Conservation (phyloP, 176 grass and related monocot species). For the Aegilops sharonensis region DNA sequence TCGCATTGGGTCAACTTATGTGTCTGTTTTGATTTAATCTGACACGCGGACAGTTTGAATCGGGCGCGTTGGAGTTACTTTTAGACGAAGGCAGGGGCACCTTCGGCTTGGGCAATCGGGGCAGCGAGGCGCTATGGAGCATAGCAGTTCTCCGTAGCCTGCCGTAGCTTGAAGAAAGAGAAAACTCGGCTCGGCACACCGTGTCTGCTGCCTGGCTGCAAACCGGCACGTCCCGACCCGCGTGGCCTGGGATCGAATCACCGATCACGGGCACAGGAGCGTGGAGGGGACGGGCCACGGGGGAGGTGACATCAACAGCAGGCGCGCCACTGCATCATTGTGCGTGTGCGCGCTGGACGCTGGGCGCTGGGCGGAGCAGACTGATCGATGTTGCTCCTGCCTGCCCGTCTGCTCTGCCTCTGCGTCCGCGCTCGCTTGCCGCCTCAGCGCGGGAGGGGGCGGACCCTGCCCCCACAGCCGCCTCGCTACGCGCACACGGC, state of each 20-base stretch:
- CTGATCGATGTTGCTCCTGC: background rate
- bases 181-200: background rate
- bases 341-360: conserved; percentile 6
- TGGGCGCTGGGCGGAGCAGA: conserved; percentile 6
- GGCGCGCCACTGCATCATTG: background rate
- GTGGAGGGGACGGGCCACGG: background rate
- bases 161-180: too few relatives aligned
- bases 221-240: background rate
- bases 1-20: too few relatives aligned
- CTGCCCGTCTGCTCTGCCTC: background rate
- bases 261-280: background rate
- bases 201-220: background rate
- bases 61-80: too few relatives aligned
- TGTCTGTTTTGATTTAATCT: too few relatives aligned
- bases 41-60: too few relatives aligned
- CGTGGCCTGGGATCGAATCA: background rate
- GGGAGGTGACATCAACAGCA: conserved; percentile 11
- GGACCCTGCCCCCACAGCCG: background rate
- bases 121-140: too few relatives aligned
- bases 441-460: background rate
- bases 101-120: too few relatives aligned
- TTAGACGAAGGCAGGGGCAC: too few relatives aligned
- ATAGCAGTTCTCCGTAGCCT: too few relatives aligned
- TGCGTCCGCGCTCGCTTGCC: background rate
- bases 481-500: conserved; percentile 1